Conservation (phyloP, 1,284 basidiomycete species). For the Marasmius oreades region DNA sequence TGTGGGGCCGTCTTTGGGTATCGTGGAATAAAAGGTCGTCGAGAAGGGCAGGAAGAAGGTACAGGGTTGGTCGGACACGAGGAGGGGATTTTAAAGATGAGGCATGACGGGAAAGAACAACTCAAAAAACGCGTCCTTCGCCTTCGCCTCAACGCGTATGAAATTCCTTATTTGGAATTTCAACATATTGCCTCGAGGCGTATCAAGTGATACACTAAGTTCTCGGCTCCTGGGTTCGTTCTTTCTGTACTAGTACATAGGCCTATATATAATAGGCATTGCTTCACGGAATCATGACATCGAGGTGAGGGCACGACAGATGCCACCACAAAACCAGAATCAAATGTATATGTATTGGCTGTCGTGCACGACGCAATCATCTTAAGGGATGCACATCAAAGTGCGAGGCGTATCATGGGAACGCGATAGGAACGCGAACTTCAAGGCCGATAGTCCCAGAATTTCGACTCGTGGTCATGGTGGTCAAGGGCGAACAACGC, state of each 20-base stretch:
- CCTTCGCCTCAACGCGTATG: neutral
- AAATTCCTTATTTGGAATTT: neutral
- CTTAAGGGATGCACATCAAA: too few relatives aligned
- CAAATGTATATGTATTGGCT: too few relatives aligned
- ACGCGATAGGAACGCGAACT: too few relatives aligned
- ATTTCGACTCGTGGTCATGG: too few relatives aligned
- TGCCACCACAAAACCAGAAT: too few relatives aligned
- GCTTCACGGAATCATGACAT: neutral
- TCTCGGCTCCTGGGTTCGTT: neutral
- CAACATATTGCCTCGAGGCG: slow-evolving; percentile 1
- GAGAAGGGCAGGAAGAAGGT: neutral
- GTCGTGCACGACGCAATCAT: too few relatives aligned
- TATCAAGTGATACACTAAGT: neutral
- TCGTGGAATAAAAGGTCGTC: neutral
- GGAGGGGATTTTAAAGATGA: neutral
- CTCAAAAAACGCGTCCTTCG: neutral
- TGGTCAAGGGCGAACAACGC: too few relatives aligned
- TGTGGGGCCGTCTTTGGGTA: neutral
- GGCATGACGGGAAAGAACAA: neutral
- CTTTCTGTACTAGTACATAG: neutral
- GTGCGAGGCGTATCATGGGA: too few relatives aligned
- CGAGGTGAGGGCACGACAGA: neutral
- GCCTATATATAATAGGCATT: neutral
- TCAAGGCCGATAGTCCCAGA: too few relatives aligned
- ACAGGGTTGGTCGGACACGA: neutral